Evolutionary conservation across 306 rosid species (phyloP), one percentile per base, ranked within the genome.

Genomic region (Medicago arabica): DNA sequence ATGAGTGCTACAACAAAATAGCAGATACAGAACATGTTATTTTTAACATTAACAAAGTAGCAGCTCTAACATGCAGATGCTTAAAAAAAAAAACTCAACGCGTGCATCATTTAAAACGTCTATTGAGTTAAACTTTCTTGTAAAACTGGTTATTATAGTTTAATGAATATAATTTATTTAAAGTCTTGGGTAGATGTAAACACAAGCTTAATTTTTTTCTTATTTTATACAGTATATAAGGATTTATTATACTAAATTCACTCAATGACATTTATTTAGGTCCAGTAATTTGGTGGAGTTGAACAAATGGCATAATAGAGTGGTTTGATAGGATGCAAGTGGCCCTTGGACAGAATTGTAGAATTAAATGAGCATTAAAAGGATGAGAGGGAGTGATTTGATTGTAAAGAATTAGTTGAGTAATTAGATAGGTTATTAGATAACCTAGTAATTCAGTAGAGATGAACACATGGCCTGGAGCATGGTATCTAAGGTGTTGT

Each of bases 351-450:
- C 36, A 23, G 6, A 72, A 7, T 58, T 72, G 39, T 43, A 12
- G 66, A 72, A 72, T 41, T 58, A 23, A 17, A 60, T 51, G 57
- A 72, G 55, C 11, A 41, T 39, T 73, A 59, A 59, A 21, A 8
- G 57, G 57, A 58, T 41, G 2, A 38, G 55, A 59, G 58, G 58
- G n/a, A 59, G 31, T 64, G 58, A 16, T 36, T 11, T 15, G 14
- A 28, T 31, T 60, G 34, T 25, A 69, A 74, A 43, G 68, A 72
- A 72, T 58, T 13, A 60, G 34, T 58, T 58, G 34, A 44, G 69
- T 39, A 15, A 64, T 39, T 5, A 64, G n/a, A 64, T 64, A 39
- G 50, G 12, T 64, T 4, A 64, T 17, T 64, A 64, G 13, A 39
- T 64, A 64, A 64, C 49, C 44, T 6, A 15, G 43, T 47, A 44